Evolutionary conservation across 108 stramenopile species (phyloP), one percentile per base, ranked within the genome.

Genomic region (Cylindrotheca fusiformis): DNA sequence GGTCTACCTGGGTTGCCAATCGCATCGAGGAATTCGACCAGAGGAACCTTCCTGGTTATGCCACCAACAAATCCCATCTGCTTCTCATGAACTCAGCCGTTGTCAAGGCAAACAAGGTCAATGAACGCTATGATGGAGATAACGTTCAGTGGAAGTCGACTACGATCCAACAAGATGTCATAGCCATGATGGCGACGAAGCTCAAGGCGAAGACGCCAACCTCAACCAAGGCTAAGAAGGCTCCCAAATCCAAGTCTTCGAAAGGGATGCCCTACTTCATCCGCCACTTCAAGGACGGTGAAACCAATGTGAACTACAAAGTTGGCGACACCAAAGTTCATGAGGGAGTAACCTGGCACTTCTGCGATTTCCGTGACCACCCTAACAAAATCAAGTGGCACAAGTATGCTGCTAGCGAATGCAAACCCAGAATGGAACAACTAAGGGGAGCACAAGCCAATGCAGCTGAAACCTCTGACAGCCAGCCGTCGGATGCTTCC

Each of bases 321-420:
- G 6, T 55, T 28, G 54, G 54, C 8, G 54, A 55, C 29, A 28
- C 23, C 14, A 55, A 55, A 55, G 6, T n/a, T 8, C 27, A 28
- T 22, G 6, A 55, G 3, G 26, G 26, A 4, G 22, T 27, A 21
- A 55, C 23, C 29, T 55, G 54, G 54, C 22, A 28, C 26, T 55
- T 55, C 54, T 55, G 54, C 27, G 54, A 27, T 22, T 55, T 23
- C 26, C 54, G 26, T 27, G 29, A 17, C 5, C 54, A 55, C 27
- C 14, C 8, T 12, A 55, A 55, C 27, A 29, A 29, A 4, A 8
- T 55, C 54, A 25, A 29, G 5, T 55, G 54, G 54, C 54, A 55
- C 27, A 55, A 23, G 26, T 27, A 28, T 29, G 26, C 54, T 28
- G 6, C 23, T 29, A 27, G 26, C 3, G 54, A 55, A 4, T 55